Evolutionary conservation across 164 flowering plant genomes (phyloP).

Genomic region (Stephania yunnanensis): DNA sequence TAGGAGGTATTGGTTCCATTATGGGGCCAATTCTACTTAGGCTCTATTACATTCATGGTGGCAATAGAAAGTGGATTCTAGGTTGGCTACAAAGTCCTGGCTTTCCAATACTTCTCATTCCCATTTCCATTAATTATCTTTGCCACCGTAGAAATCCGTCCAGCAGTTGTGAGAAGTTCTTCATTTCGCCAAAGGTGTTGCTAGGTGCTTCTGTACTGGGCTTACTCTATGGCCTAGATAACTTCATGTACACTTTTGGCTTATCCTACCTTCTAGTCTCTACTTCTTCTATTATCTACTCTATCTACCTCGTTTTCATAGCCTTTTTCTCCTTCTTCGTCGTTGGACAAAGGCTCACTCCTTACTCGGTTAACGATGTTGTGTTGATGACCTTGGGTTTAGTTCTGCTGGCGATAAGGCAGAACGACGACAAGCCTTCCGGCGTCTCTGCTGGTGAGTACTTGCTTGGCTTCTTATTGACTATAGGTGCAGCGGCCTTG

Average conservation of each 20-base stretch:
- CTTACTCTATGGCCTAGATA: not conserved
- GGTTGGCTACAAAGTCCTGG: slow-evolving; percentile 10
- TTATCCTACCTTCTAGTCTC: slow-evolving; percentile 11
- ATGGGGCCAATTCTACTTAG: slow-evolving; percentile 9
- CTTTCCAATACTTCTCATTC: slow-evolving; percentile 8
- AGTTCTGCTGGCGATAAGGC: slow-evolving; percentile 8
- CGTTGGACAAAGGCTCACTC: slow-evolving; percentile 7
- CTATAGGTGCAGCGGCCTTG: not conserved
- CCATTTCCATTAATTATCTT: not conserved
- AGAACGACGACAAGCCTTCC: slow-evolving; percentile 1
- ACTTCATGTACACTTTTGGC: slow-evolving; percentile 11
- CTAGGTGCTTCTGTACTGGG: not conserved
- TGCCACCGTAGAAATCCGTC: not conserved
- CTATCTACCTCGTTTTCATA: slow-evolving; percentile 11
- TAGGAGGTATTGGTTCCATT: not conserved
- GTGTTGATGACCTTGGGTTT: slow-evolving; percentile 12
- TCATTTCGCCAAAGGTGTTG: slow-evolving; percentile 2
- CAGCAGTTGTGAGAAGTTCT: not conserved
- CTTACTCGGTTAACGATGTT: slow-evolving; percentile 9
- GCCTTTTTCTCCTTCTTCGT: slow-evolving; percentile 11
- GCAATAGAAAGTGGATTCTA: slow-evolving; percentile 3
- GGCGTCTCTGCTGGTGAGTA: slow-evolving; percentile 4
- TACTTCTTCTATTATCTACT: slow-evolving; percentile 6
- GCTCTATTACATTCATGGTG: slow-evolving; percentile 9
- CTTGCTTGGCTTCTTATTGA: slow-evolving; percentile 7